Evolutionary conservation across 1,284 basidiomycete genomes (phyloP), one percentile per base, ranked within the genome.

Genomic region (Sanghuangporus baumii): DNA sequence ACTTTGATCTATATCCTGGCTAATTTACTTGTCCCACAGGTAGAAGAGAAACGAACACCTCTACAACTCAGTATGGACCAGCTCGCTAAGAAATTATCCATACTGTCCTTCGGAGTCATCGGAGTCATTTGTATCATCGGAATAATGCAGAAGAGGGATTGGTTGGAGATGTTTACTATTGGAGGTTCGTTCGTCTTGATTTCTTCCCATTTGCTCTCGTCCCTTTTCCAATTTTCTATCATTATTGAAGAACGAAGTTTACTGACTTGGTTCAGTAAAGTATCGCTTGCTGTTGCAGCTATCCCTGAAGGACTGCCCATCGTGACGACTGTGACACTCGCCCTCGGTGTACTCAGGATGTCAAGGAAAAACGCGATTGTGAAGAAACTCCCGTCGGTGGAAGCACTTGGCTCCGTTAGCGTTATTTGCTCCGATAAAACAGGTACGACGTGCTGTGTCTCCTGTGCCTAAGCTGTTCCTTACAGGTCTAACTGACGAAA

Each of bases 401-500:
- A 98, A 75, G 89, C 94, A 0, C 79, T 98, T 0, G 96, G 96
- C 2, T 94, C 90, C 7, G 93, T 98, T 34, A 95, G 90, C 47
- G 96, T 98, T 23, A 94, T 99, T 64, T 98, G 96, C 72, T 95
- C 94, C 1, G 96, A 99, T 76, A 99, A 99, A 78, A 98, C 96
- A 47, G 94, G 93, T 82, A 62, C 16, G 46, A 73, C 59, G 2
- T n/a, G 1, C 7, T 9, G 20, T 6, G 16, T 18, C 23, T 20
- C 34, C 41, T 40, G 31, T 64, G 47, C 40, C 67, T 60, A 69
- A 58, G n/a, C 23, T 43, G 26, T 31, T 31, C 26, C 26, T 31
- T 31, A 31, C 26, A 31, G 26, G 26, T 5, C 26, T 31, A 31
- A 31, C 26, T 31, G 26, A 31, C 26, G 26, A 31, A 31, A 31